These are phyloP conservation scores for Tuber borchii DNA, from an alignment of 495 filamentous ascomycete species.

Conservation along the genomic window DNA sequence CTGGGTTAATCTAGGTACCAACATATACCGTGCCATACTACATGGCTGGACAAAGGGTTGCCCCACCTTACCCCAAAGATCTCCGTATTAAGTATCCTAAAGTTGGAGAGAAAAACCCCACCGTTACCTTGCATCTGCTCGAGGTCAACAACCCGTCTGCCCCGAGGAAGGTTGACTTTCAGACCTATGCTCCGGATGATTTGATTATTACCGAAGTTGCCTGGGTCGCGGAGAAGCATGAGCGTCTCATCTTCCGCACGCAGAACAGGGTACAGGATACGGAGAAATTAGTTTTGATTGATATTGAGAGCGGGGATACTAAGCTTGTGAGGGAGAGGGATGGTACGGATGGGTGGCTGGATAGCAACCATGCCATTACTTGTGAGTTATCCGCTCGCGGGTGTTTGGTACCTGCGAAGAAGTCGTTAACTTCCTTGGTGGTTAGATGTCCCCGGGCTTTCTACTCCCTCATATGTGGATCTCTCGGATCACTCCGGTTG, in stretches of 20 bases:
- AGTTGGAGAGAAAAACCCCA: slow-evolving; percentile 53
- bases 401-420: not conserved
- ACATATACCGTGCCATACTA: slow-evolving; percentile 56
- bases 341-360: slow-evolving; percentile 54
- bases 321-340: slow-evolving; percentile 50
- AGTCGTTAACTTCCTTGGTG: slow-evolving; percentile 16
- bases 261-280: slow-evolving; percentile 55
- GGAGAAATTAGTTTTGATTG: slow-evolving; percentile 51
- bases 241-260: slow-evolving; percentile 50
- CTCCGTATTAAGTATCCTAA: slow-evolving; percentile 54
- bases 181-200: slow-evolving; percentile 49
- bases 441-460: slow-evolving; percentile 42
- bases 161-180: slow-evolving; percentile 42
- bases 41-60: slow-evolving; percentile 47
- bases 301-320: slow-evolving; percentile 40
- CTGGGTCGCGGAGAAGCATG: slow-evolving; percentile 52
- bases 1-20: slow-evolving; percentile 30
- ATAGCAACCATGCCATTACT: slow-evolving; percentile 49
- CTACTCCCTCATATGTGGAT: slow-evolving; percentile 50
- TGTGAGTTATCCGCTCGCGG: slow-evolving; percentile 22
- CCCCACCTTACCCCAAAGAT: slow-evolving; percentile 51
- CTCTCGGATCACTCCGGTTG: slow-evolving; percentile 53
- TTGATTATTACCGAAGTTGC: slow-evolving; percentile 54
- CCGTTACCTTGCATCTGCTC: slow-evolving; percentile 49
- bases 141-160: slow-evolving; percentile 42